phyloP scores from a whole-genome alignment of 2,329 filamentous ascomycete species.

The Huntiella abstrusa region DNA sequence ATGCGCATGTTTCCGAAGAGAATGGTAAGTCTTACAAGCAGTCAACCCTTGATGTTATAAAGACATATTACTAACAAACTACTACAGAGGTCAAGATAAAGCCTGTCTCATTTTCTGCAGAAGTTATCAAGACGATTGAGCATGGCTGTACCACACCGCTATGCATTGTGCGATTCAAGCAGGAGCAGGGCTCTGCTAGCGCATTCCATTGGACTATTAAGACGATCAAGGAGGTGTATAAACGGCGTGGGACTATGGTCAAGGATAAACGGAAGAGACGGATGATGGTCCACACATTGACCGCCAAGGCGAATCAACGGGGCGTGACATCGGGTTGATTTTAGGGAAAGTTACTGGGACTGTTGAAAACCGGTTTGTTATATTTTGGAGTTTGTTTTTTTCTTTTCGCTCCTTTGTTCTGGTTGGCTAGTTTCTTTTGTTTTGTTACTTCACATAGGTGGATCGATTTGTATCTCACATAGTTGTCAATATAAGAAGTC shows the following conservation, averaged over 20 bases:
- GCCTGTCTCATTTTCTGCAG: slow-evolving; percentile 70
- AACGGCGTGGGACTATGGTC: slow-evolving; percentile 46
- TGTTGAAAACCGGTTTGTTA: background rate
- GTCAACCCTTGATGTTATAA: background rate
- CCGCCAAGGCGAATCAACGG: slow-evolving; percentile 5
- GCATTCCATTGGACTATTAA: slow-evolving; percentile 74
- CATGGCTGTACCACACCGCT: slow-evolving; percentile 60
- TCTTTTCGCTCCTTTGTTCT: background rate
- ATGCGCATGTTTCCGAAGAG: slow-evolving; percentile 52
- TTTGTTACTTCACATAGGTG: background rate
- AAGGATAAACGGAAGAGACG: slow-evolving; percentile 45
- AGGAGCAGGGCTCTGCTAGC: slow-evolving; percentile 78
- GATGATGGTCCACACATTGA: slow-evolving; percentile 53
- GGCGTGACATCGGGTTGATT: background rate
- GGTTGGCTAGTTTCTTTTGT: background rate
- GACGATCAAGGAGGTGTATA: slow-evolving; percentile 51
- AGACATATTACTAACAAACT: background rate
- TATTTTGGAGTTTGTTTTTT: slow-evolving; percentile 3
- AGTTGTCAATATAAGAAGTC: no score
- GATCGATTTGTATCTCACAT: background rate
- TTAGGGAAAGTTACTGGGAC: background rate
- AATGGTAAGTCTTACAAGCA: slow-evolving; percentile 47
- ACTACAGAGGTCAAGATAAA: slow-evolving; percentile 56
- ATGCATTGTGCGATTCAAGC: slow-evolving; percentile 68
- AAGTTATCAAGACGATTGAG: slow-evolving; percentile 78